A percentile compares a stretch with the other conserved stretches of the same genome.
These are phyloP conservation scores for Cystobasidiopsis lactophilus DNA, from an alignment of 768 basidiomycete genomes.

Conservation along the genomic window DNA sequence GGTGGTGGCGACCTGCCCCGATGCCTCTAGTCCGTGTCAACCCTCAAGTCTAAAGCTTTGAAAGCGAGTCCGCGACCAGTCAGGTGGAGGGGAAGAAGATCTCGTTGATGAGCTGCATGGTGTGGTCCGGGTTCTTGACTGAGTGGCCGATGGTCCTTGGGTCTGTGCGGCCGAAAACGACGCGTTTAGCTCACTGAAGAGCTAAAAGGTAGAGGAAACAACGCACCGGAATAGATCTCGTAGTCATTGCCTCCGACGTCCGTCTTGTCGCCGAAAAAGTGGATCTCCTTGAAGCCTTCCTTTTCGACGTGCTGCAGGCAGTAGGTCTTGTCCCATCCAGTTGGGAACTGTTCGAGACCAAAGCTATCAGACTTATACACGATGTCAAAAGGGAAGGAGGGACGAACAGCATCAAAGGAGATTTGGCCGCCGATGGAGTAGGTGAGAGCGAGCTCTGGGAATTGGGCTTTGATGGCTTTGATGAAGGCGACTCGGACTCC, in stretches of 20 bases:
- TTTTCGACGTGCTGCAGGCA: slow-evolving; percentile 57
- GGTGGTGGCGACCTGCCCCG: too few relatives aligned
- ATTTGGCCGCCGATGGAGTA: slow-evolving; percentile 89
- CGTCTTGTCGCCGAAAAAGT: slow-evolving; percentile 96
- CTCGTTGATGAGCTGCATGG: slow-evolving; percentile 43
- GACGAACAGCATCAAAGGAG: slow-evolving; percentile 87
- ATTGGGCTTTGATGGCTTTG: slow-evolving; percentile 52
- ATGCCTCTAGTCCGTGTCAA: too few relatives aligned
- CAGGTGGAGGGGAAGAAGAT: slow-evolving; percentile 35
- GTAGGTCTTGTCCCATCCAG: slow-evolving; percentile 95
- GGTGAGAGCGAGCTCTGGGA: slow-evolving; percentile 62
- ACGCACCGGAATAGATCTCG: too few relatives aligned
- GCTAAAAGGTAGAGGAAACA: too few relatives aligned
- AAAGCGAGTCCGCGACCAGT: too few relatives aligned
- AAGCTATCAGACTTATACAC: too few relatives aligned
- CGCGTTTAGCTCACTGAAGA: too few relatives aligned
- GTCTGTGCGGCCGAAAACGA: too few relatives aligned
- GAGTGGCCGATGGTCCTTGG: slow-evolving; percentile 78
- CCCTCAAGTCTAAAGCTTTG: too few relatives aligned
- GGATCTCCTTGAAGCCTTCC: slow-evolving; percentile 78
- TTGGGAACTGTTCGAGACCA: slow-evolving; percentile 41
- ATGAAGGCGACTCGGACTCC: slow-evolving; percentile 52
- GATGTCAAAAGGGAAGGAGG: too few relatives aligned
- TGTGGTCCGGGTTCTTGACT: slow-evolving; percentile 55
- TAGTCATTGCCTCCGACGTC: slow-evolving; percentile 32